Evolutionary conservation across 345 rosid species (phyloP).

Genomic region (Eucalyptus rudis): DNA sequence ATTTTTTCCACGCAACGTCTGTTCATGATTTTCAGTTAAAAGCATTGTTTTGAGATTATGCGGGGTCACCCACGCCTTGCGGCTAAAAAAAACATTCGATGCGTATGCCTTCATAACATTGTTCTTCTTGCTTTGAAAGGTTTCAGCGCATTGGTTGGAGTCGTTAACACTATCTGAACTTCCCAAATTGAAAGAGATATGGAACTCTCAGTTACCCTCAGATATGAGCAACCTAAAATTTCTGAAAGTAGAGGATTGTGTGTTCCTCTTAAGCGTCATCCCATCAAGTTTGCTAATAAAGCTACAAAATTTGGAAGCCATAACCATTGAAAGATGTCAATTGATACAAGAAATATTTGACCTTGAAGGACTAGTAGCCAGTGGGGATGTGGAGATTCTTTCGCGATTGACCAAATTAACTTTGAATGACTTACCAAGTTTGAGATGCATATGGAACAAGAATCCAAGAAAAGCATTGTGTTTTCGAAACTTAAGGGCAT

Average conservation of each 20-base stretch:
- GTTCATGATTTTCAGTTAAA: neutral
- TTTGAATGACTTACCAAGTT: neutral
- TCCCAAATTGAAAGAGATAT: neutral
- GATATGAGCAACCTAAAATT: neutral
- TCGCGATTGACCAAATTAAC: neutral
- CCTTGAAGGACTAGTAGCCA: rapidly evolving
- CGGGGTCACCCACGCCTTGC: rapidly evolving
- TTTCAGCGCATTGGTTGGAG: neutral
- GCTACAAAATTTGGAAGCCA: neutral
- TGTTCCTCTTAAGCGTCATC: neutral
- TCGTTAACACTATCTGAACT: neutral
- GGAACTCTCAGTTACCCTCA: neutral
- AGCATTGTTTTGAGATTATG: rapidly evolving
- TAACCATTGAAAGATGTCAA: neutral
- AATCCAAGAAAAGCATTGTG: neutral
- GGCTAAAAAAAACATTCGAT: neutral
- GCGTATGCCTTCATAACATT: rapidly evolving
- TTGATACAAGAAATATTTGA: neutral
- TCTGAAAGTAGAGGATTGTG: neutral
- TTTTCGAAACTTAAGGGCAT: neutral
- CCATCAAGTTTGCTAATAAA: neutral
- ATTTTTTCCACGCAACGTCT: rapidly evolving
- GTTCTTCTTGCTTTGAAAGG: neutral
- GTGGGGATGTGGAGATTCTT: rapidly evolving
- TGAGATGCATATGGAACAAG: neutral